phyloP scores from a whole-genome alignment of 2,329 filamentous ascomycete species.

The Fusarium udum region DNA sequence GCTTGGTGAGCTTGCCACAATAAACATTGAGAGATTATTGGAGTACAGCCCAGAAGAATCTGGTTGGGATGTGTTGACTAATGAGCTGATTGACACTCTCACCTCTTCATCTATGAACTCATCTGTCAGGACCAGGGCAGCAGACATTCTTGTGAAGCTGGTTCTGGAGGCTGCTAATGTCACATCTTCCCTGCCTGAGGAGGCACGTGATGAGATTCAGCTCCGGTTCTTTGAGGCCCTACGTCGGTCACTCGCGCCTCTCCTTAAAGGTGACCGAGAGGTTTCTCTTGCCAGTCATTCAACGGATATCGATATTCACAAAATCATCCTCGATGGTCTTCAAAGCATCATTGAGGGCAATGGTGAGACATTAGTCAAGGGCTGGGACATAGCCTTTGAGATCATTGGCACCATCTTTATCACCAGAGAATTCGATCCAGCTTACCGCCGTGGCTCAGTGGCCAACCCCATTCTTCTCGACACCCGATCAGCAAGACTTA shows the following conservation, averaged over 20 bases:
- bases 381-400: slow-evolving; percentile 87
- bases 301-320: slow-evolving; percentile 82
- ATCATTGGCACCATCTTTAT: slow-evolving; percentile 86
- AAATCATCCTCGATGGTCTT: slow-evolving; percentile 79
- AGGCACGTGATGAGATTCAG: slow-evolving; percentile 70
- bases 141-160: slow-evolving; percentile 70
- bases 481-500: slow-evolving; percentile 75
- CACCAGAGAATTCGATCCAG: slow-evolving; percentile 48
- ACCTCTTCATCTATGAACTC: slow-evolving; percentile 58
- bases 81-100: slow-evolving; percentile 62
- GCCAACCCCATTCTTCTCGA: slow-evolving; percentile 51
- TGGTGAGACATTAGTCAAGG: slow-evolving; percentile 82
- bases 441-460: slow-evolving; percentile 45
- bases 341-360: slow-evolving; percentile 87
- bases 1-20: slow-evolving; percentile 74
- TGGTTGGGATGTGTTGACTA: slow-evolving; percentile 77
- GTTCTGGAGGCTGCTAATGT: slow-evolving; percentile 66
- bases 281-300: slow-evolving; percentile 66
- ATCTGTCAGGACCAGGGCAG: slow-evolving; percentile 67
- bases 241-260: slow-evolving; percentile 63
- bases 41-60: slow-evolving; percentile 71
- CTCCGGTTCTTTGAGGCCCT: slow-evolving; percentile 75
- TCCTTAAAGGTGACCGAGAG: slow-evolving; percentile 64
- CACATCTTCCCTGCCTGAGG: slow-evolving; percentile 61
- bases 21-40: slow-evolving; percentile 80